Evolutionary conservation across 2,329 filamentous ascomycete genomes (phyloP).

Genomic region (Ascochyta pisi): DNA sequence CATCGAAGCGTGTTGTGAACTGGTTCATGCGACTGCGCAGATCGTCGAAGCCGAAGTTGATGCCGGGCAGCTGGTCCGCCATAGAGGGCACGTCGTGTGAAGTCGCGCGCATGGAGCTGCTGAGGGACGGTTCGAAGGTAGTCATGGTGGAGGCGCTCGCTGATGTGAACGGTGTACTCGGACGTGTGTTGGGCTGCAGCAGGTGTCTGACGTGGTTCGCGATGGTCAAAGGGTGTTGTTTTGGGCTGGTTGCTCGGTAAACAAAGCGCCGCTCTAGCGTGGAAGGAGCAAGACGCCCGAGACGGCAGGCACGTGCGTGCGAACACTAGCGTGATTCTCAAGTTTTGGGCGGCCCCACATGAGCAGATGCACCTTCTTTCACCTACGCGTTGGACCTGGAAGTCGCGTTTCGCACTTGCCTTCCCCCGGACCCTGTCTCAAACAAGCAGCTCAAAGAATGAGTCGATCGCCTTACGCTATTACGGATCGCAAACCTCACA

Average conservation of each 20-base stretch:
- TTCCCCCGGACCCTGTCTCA: not conserved
- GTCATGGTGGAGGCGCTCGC: conserved; percentile 57
- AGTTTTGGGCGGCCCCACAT: conserved; percentile 21
- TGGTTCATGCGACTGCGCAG: conserved; percentile 93
- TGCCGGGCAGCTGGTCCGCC: conserved; percentile 80
- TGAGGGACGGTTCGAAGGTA: conserved; percentile 73
- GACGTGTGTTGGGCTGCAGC: not conserved
- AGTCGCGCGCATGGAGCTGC: conserved; percentile 67
- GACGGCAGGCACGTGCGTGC: conserved; percentile 37
- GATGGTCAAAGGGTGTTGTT: conserved; percentile 25
- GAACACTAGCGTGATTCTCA: conserved; percentile 28
- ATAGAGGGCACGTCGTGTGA: conserved; percentile 69
- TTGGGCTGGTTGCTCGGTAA: conserved; percentile 40
- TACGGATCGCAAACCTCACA: conserved; percentile 24
- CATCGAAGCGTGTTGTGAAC: conserved; percentile 89
- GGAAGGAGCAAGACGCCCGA: conserved; percentile 7
- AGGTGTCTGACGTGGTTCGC: conserved; percentile 28
- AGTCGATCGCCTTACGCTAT: conserved; percentile 15
- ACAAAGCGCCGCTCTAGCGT: conserved; percentile 30
- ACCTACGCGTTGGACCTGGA: not conserved
- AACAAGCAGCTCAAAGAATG: conserved; percentile 30
- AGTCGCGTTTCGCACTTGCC: conserved; percentile 7
- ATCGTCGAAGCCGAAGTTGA: conserved; percentile 96
- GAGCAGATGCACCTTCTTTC: conserved; percentile 9
- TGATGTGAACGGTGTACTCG: not conserved